Evolutionary conservation across 257 asterid genomes (phyloP).

Genomic region (Striga asiatica): DNA sequence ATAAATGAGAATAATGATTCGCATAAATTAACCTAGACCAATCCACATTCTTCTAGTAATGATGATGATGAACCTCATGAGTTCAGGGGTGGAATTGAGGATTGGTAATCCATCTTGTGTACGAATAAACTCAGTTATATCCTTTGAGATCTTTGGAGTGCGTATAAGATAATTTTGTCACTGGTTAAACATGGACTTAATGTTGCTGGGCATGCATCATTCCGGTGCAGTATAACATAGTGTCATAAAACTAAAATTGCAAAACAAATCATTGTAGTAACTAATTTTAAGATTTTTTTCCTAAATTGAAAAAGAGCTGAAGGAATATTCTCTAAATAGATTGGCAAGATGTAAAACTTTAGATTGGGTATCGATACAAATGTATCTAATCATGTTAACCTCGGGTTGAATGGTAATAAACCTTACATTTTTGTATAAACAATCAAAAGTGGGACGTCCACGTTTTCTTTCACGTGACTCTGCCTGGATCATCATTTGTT

Average conservation of each 20-base stretch:
- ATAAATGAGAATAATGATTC: neutral
- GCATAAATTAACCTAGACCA: too few relatives aligned
- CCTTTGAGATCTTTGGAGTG: neutral
- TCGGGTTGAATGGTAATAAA: neutral
- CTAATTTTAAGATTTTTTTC: neutral
- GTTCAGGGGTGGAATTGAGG: neutral
- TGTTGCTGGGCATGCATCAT: neutral
- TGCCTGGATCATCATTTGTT: neutral
- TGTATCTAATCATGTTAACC: slow-evolving; percentile 12
- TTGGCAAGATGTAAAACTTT: neutral
- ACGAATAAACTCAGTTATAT: neutral
- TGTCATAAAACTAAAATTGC: neutral
- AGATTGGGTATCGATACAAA: slow-evolving; percentile 7
- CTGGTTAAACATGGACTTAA: neutral
- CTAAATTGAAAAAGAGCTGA: neutral
- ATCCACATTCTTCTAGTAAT: too few relatives aligned
- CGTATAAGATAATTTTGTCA: slow-evolving; percentile 7
- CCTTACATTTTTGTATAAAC: neutral
- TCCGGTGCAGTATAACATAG: neutral
- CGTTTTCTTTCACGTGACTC: neutral
- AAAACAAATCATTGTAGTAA: neutral
- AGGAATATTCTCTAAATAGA: neutral
- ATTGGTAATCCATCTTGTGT: neutral
- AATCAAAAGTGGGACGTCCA: neutral
- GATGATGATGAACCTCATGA: too few relatives aligned